Evolutionary conservation across 2,329 filamentous ascomycete genomes (phyloP).

Genomic region (Penicillium sp.): DNA sequence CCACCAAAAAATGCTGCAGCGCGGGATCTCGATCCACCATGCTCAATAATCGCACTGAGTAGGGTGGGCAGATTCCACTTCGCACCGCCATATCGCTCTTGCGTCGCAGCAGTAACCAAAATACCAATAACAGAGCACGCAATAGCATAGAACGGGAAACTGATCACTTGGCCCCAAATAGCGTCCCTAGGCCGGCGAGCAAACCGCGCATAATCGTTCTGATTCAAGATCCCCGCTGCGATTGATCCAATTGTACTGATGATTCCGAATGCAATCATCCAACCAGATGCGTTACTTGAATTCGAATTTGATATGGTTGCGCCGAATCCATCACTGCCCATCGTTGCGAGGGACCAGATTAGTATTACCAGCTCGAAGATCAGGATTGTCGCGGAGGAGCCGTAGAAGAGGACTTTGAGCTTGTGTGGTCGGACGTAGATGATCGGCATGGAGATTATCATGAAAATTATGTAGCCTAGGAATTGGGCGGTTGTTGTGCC

Average conservation of each 20-base stretch:
- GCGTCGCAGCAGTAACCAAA: constrained; percentile 34
- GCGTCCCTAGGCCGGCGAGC: constrained; percentile 26
- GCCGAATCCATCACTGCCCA: constrained; percentile 48
- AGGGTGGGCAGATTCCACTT: constrained; percentile 32
- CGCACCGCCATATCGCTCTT: constrained; percentile 30
- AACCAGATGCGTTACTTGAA: constrained; percentile 10
- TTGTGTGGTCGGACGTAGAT: constrained; percentile 52
- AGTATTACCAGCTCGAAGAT: constrained; percentile 49
- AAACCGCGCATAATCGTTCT: constrained; percentile 38
- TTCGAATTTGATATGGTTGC: constrained; percentile 28
- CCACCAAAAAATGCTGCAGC: constrained; percentile 30
- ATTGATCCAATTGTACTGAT: constrained; percentile 37
- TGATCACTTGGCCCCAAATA: constrained; percentile 29
- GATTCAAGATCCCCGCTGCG: constrained; percentile 36
- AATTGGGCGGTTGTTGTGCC: constrained; percentile 53
- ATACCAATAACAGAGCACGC: constrained; percentile 32
- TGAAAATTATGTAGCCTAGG: constrained; percentile 52
- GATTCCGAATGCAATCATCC: constrained; percentile 34
- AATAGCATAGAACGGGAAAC: constrained; percentile 27
- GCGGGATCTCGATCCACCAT: constrained; percentile 25
- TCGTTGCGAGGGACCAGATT: constrained; percentile 52
- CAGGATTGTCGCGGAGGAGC: constrained; percentile 45
- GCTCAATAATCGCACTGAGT: constrained; percentile 27
- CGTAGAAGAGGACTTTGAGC: constrained; percentile 49
- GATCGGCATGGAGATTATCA: constrained; percentile 49